A percentile compares a stretch with the other conserved stretches of the same genome.
These are phyloP conservation scores for Boletus edulis DNA, from an alignment of 768 basidiomycete species.

Conservation along the genomic window DNA sequence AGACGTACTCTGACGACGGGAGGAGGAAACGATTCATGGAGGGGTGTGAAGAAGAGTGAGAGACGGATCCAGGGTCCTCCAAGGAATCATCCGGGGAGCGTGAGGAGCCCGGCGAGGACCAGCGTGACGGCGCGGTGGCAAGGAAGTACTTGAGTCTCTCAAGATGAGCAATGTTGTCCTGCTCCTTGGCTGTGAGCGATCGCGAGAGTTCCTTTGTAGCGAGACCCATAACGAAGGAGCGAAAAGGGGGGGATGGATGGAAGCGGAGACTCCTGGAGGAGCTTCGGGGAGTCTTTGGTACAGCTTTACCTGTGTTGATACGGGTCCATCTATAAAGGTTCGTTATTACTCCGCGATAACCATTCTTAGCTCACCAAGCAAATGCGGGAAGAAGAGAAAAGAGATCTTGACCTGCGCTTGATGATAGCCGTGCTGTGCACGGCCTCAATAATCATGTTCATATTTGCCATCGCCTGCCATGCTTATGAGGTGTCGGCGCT, in stretches of 20 bases:
- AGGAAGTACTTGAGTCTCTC: conserved; percentile 88
- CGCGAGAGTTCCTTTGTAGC: conserved; percentile 33
- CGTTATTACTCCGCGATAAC: conserved; percentile 26
- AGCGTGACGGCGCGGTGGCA: conserved; percentile 77
- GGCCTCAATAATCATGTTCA: conserved; percentile 23
- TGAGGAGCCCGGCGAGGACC: conserved; percentile 45
- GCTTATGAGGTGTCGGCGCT: conserved; percentile 30
- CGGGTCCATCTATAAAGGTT: conserved; percentile 25
- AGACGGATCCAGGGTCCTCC: conserved; percentile 23
- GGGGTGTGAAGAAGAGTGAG: conserved; percentile 61
- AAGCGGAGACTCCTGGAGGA: conserved; percentile 10
- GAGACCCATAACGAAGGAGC: conserved; percentile 26
- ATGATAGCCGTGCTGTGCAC: conserved; percentile 32
- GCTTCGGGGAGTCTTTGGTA: conserved; percentile 15
- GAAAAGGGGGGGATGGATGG: conserved; percentile 6
- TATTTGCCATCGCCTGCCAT: conserved; percentile 26
- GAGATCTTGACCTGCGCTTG: conserved; percentile 30
- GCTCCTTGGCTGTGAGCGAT: conserved; percentile 62
- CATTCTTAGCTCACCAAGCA: conserved; percentile 18
- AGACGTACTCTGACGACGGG: conserved; percentile 84
- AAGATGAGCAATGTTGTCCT: conserved; percentile 69
- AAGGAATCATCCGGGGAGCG: conserved; percentile 17
- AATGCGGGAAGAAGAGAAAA: conserved; percentile 15
- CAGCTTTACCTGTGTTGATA: conserved; percentile 19
- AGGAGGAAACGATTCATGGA: conserved; percentile 84